Conservation (phyloP, 306 rosid species). For the Acacia melanoxylon region DNA sequence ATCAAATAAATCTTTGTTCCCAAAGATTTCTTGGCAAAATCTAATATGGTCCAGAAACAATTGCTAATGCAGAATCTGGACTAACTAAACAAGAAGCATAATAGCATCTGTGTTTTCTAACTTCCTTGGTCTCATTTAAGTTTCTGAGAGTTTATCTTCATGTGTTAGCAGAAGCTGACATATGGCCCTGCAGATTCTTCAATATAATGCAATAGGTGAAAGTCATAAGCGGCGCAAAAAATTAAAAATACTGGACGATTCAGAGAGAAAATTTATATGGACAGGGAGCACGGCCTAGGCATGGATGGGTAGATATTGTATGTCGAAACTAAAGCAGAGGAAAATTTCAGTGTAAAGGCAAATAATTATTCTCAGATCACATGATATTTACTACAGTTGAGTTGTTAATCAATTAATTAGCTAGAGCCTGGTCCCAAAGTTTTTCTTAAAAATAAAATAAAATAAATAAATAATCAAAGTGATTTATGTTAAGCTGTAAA, state of each 20-base stretch:
- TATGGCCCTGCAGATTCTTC: background rate
- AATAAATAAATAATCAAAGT: too few species aligned
- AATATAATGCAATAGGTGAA: slow-evolving; percentile 34
- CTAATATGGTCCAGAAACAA: background rate
- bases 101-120: background rate
- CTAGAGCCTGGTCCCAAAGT: background rate
- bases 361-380: background rate
- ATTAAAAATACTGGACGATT: background rate
- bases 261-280: background rate
- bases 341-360: background rate
- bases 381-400: background rate
- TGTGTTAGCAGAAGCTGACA: background rate
- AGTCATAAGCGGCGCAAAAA: background rate
- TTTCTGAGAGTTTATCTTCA: background rate
- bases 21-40: background rate
- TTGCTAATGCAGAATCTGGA: background rate
- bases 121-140: background rate
- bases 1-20: background rate
- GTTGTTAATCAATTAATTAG: background rate
- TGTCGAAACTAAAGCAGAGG: background rate
- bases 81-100: background rate
- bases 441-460: too few species aligned
- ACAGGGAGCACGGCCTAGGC: background rate
- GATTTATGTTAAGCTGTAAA: background rate
- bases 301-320: background rate